phyloP scores from a whole-genome alignment of 306 rosid genomes.

The Pueraria montana region DNA sequence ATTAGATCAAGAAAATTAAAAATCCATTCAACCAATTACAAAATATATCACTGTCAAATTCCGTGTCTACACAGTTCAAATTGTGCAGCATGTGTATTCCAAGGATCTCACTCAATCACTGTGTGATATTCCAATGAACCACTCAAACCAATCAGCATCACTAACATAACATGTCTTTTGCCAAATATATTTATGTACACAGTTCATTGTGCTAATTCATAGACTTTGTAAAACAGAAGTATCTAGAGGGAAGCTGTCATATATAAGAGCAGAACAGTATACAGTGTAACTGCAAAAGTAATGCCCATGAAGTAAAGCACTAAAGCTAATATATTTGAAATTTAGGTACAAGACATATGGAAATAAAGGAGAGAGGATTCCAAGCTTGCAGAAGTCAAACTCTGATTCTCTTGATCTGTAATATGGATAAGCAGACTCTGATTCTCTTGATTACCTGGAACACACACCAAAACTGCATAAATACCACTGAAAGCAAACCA shows the following conservation, averaged over 20 bases:
- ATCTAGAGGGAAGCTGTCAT: not conserved
- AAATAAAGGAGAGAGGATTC: slow-evolving; percentile 68
- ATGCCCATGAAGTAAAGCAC: not conserved
- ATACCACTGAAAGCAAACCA: not conserved
- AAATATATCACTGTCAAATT: too few species aligned
- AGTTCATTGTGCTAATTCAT: not conserved
- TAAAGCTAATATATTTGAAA: not conserved
- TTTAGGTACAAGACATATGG: not conserved
- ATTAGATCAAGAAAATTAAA: too few species aligned
- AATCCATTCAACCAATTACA: too few species aligned
- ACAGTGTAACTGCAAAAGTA: not conserved
- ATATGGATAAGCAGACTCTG: slow-evolving; percentile 43
- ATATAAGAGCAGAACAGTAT: not conserved
- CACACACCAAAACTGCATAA: slow-evolving; percentile 45
- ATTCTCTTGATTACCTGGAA: slow-evolving; percentile 60
- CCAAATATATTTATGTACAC: not conserved
- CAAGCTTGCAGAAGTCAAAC: slow-evolving; percentile 77
- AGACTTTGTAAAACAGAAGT: not conserved
- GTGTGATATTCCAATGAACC: not conserved
- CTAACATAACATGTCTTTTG: too few species aligned
- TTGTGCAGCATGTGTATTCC: not conserved
- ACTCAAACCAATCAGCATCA: not conserved
- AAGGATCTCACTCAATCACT: not conserved
- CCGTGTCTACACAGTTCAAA: too few species aligned
- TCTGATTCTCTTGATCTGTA: slow-evolving; percentile 49